A percentile compares a stretch with the other conserved stretches of the same genome.
phyloP scores from a whole-genome alignment of 306 rosid genomes.

The Fagus sylvatica region DNA sequence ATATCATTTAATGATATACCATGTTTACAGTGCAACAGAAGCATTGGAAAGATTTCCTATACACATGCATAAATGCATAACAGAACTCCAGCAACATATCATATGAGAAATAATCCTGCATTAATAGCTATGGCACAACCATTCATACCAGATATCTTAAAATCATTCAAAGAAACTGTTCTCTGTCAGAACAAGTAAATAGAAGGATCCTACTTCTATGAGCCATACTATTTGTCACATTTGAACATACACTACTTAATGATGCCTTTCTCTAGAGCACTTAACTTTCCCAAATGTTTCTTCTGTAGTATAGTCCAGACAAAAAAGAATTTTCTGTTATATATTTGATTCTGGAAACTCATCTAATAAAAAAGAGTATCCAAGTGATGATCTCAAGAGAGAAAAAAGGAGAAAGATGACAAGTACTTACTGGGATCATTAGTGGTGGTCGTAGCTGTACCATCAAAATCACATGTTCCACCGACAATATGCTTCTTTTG shows the following conservation, averaged over 20 bases:
- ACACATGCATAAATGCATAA: neutral
- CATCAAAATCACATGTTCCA: constrained; percentile 89
- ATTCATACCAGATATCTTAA: no score
- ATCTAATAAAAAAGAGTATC: neutral
- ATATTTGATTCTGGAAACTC: constrained; percentile 4
- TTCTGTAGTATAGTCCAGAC: neutral
- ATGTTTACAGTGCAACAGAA: neutral
- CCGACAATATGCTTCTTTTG: constrained; percentile 71
- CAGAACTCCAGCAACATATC: neutral
- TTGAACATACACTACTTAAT: neutral
- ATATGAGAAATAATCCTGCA: no score
- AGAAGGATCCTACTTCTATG: no score
- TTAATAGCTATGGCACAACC: no score
- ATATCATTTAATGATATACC: neutral
- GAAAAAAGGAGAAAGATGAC: constrained; percentile 15
- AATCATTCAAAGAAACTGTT: no score
- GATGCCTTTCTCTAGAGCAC: neutral
- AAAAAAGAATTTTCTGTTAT: neutral
- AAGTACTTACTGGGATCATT: constrained; percentile 78
- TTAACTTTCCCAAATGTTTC: neutral
- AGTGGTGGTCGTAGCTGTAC: constrained; percentile 56
- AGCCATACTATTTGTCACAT: neutral
- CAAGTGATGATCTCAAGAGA: neutral
- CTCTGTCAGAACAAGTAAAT: no score
- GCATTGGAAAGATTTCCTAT: neutral